Evolutionary conservation across 179 eudicot genomes (phyloP).

Genomic region (Spinacia oleracea): DNA sequence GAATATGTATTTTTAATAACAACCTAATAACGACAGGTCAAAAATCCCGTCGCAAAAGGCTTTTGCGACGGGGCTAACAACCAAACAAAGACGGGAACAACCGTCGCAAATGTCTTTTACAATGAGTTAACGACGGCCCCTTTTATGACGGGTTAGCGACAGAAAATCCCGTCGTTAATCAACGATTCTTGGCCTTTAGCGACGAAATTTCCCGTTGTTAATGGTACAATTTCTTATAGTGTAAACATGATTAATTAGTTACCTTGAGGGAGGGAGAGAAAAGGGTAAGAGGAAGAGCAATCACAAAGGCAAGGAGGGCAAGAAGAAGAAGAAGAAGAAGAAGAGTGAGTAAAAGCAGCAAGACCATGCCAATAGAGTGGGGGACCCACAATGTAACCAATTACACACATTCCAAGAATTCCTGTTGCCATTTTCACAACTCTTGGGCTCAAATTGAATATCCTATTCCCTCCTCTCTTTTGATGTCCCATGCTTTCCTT

Average conservation of each 20-base stretch:
- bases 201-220: too few relatives aligned
- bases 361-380: constrained; percentile 49
- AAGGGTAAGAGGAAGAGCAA: constrained; percentile 48
- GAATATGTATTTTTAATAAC: too few relatives aligned
- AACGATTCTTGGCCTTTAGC: too few relatives aligned
- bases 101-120: too few relatives aligned
- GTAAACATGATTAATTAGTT: not conserved
- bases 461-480: constrained; percentile 30
- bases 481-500: constrained; percentile 22
- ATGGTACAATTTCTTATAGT: too few relatives aligned
- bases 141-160: too few relatives aligned
- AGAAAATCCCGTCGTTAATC: too few relatives aligned
- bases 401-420: constrained; percentile 43
- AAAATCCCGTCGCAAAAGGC: too few relatives aligned
- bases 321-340: constrained; percentile 35
- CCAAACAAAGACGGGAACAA: too few relatives aligned
- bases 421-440: constrained; percentile 49
- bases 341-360: constrained; percentile 24
- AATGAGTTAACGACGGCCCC: too few relatives aligned
- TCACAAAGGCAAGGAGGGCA: constrained; percentile 49
- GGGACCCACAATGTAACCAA: constrained; percentile 52
- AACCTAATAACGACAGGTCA: too few relatives aligned
- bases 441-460: constrained; percentile 32
- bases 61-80: too few relatives aligned
- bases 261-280: constrained; percentile 51